Base-by-base conservation (phyloP, 352 stramenopile genomes). In the Phytophthora ohioensis region DNA sequence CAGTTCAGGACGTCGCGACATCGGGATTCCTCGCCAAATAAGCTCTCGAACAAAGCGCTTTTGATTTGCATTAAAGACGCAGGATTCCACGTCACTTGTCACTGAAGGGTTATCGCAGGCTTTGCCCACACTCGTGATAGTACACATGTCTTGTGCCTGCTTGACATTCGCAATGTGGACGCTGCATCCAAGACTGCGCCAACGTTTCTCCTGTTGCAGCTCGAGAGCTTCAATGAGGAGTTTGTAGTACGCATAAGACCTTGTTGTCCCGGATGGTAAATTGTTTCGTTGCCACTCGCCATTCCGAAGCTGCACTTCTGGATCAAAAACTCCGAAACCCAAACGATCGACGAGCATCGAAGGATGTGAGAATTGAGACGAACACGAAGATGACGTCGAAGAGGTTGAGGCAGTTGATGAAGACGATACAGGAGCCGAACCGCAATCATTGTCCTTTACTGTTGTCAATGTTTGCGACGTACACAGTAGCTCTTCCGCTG, bases 11-110 rank as follows among this genome's bases (percentile, higher is more conserved):
- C 85, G 82, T 54, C 70, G 76, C 1, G 63, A 66, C 10, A 78
- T 64, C 1, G 85, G 82, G 21, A 92, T 84, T 3, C 85, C 85
- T 30, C 67, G 48, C 85, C 85, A 92, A 3, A 84, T 64, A 3
- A 91, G 63, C 7, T 67, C 60, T 42, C 65, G 78, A 56, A 71
- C 9, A 48, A 2, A n/a, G 12, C 41, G 60, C 7, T 35, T 53
- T 27, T 70, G 32, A 13, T 5, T 43, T 42, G 32, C 11, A 51
- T 69, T 53, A 36, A 70, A 52, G 34, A 9, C 27, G 12, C 54
- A 72, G 4, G 38, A 46, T 15, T n/a, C 48, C 31, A 47, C 13
- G 4, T 11, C 64, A 63, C 5, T 51, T 30, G 15, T 35, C 17
- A n/a, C 15, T 32, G 15, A 4, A 31, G 4, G 35, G 2, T 30